Conservation (phyloP, 2,329 filamentous ascomycete species). For the Aspergillus aculeatinus region DNA sequence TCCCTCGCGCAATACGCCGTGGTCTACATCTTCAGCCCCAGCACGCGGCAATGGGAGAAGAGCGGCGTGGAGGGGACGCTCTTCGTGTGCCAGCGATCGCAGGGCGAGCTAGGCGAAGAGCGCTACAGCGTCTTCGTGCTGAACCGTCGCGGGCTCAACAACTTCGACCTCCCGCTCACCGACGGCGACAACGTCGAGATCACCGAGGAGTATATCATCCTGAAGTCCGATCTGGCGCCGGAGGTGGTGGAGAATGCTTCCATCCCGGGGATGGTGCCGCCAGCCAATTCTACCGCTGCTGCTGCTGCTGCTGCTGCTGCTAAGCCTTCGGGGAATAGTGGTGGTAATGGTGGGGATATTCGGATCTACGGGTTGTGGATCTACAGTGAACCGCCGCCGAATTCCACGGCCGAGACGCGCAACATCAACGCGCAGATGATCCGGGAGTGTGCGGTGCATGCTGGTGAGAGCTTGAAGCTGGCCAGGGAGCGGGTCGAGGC, state of each 20-base stretch:
- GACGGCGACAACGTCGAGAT: slow-evolving; percentile 63
- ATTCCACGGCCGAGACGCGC: slow-evolving; percentile 54
- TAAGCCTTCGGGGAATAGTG: no score
- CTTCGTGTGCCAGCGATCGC: slow-evolving; percentile 71
- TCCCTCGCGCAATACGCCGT: slow-evolving; percentile 83
- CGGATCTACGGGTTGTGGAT: slow-evolving; percentile 64
- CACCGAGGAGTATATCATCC: slow-evolving; percentile 60
- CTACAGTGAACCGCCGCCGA: slow-evolving; percentile 58
- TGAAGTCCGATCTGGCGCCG: slow-evolving; percentile 47
- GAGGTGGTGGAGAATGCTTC: slow-evolving; percentile 9
- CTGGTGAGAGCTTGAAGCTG: slow-evolving; percentile 49
- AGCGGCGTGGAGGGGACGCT: slow-evolving; percentile 80
- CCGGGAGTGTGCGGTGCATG: slow-evolving; percentile 54
- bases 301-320: no score
- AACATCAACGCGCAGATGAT: slow-evolving; percentile 55
- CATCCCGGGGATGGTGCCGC: no score
- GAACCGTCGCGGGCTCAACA: slow-evolving; percentile 69
- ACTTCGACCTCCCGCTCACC: slow-evolving; percentile 65
- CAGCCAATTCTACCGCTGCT: no score
- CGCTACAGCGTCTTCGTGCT: slow-evolving; percentile 65
- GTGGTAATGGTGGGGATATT: slow-evolving; percentile 13
- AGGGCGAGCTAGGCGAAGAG: slow-evolving; percentile 47
- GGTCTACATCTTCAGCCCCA: slow-evolving; percentile 73
- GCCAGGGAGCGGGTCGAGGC: slow-evolving; percentile 42
- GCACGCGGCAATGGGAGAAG: slow-evolving; percentile 75